Percentiles rank a stretch among this genome's conserved stretches.
Evolutionary conservation across 805 yeast species (phyloP).

Genomic region (Candida pseudofarinosa): DNA sequence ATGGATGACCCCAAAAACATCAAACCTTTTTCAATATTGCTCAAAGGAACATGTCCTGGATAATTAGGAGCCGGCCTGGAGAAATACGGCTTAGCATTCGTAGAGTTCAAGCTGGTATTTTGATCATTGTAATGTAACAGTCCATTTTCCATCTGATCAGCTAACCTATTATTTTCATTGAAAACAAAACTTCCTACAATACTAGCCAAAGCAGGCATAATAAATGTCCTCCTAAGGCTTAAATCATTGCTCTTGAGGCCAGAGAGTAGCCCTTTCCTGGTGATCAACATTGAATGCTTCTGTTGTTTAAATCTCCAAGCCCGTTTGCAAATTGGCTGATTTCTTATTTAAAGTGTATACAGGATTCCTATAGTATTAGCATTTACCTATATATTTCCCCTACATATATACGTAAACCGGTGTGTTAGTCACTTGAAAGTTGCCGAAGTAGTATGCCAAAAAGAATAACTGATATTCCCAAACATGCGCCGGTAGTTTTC

Average conservation of each 20-base stretch:
- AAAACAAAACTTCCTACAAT: slow-evolving; percentile 28
- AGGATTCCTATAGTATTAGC: neutral
- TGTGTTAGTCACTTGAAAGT: neutral
- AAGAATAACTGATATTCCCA: neutral
- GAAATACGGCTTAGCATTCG: slow-evolving; percentile 25
- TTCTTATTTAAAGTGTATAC: neutral
- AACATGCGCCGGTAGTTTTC: neutral
- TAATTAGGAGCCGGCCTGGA: slow-evolving; percentile 45
- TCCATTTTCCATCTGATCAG: slow-evolving; percentile 56
- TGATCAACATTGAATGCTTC: neutral
- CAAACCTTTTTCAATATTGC: slow-evolving; percentile 54
- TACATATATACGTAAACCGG: neutral
- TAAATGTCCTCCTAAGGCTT: slow-evolving; percentile 5
- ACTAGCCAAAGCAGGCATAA: slow-evolving; percentile 14
- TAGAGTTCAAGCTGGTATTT: slow-evolving; percentile 25
- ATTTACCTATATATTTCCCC: neutral
- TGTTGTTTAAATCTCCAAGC: neutral
- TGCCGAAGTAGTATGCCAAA: neutral
- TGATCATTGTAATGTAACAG: slow-evolving; percentile 38
- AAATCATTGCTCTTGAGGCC: neutral
- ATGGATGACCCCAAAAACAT: slow-evolving; percentile 71
- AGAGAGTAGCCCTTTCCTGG: neutral
- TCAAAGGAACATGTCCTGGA: slow-evolving; percentile 78
- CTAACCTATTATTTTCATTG: slow-evolving; percentile 48
- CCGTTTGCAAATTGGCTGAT: neutral